Percentiles rank a stretch among this genome's conserved stretches.
phyloP scores from a whole-genome alignment of 2,329 filamentous ascomycete genomes.

The Sclerotinia minor region DNA sequence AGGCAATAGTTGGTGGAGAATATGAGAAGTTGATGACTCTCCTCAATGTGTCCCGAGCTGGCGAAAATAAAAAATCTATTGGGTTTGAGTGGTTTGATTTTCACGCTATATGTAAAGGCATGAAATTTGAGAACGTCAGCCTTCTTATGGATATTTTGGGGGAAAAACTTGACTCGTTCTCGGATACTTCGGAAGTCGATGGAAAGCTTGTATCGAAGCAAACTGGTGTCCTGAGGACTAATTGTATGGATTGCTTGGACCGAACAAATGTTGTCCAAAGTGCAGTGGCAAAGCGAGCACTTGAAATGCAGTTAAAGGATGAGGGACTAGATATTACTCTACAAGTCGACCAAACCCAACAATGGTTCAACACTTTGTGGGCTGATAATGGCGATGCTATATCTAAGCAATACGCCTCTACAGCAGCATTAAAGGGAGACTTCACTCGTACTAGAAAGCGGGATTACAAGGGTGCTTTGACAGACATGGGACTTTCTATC shows the following conservation, averaged over 20 bases:
- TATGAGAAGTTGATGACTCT: slow-evolving; percentile 69
- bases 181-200: slow-evolving; percentile 64
- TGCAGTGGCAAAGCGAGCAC: slow-evolving; percentile 78
- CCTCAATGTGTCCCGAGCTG: slow-evolving; percentile 63
- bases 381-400: slow-evolving; percentile 97
- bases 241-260: slow-evolving; percentile 98
- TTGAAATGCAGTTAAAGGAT: slow-evolving; percentile 75
- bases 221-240: slow-evolving; percentile 80
- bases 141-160: slow-evolving; percentile 71
- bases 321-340: slow-evolving; percentile 76
- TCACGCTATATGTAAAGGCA: slow-evolving; percentile 85
- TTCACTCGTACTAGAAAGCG: slow-evolving; percentile 90
- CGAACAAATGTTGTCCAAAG: slow-evolving; percentile 95
- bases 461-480: slow-evolving; percentile 86
- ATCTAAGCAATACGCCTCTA: slow-evolving; percentile 93
- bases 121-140: slow-evolving; percentile 96
- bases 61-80: slow-evolving; percentile 45
- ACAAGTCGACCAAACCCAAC: slow-evolving; percentile 73
- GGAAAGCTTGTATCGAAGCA: slow-evolving; percentile 55
- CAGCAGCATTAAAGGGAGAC: slow-evolving; percentile 92
- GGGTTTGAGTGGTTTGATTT: slow-evolving; percentile 98
- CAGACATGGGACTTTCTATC: slow-evolving; percentile 85
- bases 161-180: slow-evolving; percentile 65
- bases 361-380: slow-evolving; percentile 97
- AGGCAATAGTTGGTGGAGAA: slow-evolving; percentile 73